Percentiles rank a stretch among this genome's conserved stretches.
phyloP scores from a whole-genome alignment of 345 rosid species.

The Salix caprea region DNA sequence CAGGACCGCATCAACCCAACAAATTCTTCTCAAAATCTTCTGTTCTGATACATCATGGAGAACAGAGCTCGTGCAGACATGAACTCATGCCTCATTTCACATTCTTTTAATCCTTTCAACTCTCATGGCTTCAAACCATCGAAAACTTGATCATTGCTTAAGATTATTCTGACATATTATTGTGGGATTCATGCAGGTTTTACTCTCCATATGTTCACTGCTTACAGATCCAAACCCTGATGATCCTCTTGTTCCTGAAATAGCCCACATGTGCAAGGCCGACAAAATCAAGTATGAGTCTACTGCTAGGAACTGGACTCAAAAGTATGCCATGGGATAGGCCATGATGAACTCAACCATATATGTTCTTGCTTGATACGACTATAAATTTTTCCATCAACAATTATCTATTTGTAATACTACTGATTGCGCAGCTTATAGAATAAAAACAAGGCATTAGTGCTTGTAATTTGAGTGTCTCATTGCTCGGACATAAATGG shows the following conservation, averaged over 20 bases:
- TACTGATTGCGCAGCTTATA: too few relatives aligned
- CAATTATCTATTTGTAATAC: background rate
- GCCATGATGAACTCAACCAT: background rate
- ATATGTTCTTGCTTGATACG: background rate
- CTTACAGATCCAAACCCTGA: slow-evolving; percentile 69
- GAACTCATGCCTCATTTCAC: background rate
- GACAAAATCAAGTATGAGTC: slow-evolving; percentile 58
- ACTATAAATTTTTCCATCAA: background rate
- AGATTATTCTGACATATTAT: background rate
- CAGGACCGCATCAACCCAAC: background rate
- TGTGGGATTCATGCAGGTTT: slow-evolving; percentile 31
- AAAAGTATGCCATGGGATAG: slow-evolving; percentile 61
- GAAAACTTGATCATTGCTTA: background rate
- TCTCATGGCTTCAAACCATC: too few relatives aligned
- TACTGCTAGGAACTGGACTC: slow-evolving; percentile 61
- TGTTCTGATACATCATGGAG: background rate
- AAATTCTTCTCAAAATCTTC: background rate
- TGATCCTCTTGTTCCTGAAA: slow-evolving; percentile 62
- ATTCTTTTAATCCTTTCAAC: too few relatives aligned
- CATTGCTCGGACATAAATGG: background rate
- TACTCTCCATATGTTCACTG: slow-evolving; percentile 62
- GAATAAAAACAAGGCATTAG: background rate
- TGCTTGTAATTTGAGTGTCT: background rate
- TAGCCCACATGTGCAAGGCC: slow-evolving; percentile 51
- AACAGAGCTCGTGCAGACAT: background rate